phyloP scores from a whole-genome alignment of 139 green algal genomes.

The Eudorina sp. region DNA sequence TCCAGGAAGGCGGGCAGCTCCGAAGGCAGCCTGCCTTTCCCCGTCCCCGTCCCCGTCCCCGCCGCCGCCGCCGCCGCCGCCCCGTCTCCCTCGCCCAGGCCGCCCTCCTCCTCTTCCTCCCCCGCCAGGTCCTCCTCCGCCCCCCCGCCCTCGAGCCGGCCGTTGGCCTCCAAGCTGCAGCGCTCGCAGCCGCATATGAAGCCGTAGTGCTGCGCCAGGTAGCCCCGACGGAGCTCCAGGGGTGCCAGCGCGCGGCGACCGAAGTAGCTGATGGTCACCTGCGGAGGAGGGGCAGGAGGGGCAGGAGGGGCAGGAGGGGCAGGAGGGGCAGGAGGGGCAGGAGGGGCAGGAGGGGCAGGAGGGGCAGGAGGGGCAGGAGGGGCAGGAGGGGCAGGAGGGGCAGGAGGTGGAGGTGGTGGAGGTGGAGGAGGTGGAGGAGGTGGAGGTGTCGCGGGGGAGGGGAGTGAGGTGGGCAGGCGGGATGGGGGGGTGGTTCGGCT shows the following conservation, averaged over 20 bases:
- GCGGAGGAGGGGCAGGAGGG: background rate
- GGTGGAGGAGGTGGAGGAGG: no score
- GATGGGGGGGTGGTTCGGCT: no score
- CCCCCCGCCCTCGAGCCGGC: background rate
- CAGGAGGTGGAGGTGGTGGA: no score
- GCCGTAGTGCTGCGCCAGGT: conserved; percentile 29
- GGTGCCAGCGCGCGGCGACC: background rate
- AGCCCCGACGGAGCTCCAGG: background rate
- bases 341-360: no score
- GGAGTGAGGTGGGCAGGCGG: no score
- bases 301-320: background rate
- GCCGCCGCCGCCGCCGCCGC: background rate
- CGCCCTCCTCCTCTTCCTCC: background rate
- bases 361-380: no score
- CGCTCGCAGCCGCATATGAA: conserved; percentile 29
- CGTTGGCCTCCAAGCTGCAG: background rate
- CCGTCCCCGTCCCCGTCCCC: no score
- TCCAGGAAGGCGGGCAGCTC: conserved; percentile 36
- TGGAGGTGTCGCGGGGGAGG: no score
- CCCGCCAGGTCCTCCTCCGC: background rate
- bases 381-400: no score
- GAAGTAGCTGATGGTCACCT: conserved; percentile 41
- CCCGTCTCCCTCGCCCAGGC: background rate
- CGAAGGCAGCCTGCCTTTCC: background rate
- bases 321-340: no score